phyloP scores from a whole-genome alignment of 1,284 basidiomycete genomes.

The Cutaneotrichosporon sp. region DNA sequence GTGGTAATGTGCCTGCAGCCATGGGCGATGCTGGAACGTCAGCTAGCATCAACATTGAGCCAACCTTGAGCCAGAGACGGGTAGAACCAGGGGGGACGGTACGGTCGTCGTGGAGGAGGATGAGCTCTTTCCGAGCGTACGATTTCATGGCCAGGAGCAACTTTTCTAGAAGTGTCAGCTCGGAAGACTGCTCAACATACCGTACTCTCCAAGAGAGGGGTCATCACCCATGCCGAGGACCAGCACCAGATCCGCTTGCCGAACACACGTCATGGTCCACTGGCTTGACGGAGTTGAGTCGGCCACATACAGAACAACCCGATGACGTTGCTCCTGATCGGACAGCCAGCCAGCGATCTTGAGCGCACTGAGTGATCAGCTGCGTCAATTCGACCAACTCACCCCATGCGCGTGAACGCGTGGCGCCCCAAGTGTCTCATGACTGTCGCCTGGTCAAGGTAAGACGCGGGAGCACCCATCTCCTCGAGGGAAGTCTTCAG shows the following conservation, averaged over 20 bases:
- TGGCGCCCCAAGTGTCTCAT: conserved; percentile 85
- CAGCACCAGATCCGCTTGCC: conserved; percentile 95
- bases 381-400: not conserved
- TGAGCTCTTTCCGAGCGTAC: conserved; percentile 93
- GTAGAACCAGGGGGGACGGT: conserved; percentile 88
- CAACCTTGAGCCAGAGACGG: conserved; percentile 89
- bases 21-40: conserved; percentile 71
- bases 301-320: conserved; percentile 88
- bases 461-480: conserved; percentile 82
- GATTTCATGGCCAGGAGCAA: conserved; percentile 85
- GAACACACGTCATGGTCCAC: conserved; percentile 96
- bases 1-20: conserved; percentile 61
- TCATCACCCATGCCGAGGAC: conserved; percentile 96
- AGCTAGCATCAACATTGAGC: conserved; percentile 18
- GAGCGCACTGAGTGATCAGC: conserved; percentile 61
- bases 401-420: conserved; percentile 83
- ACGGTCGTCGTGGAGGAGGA: conserved; percentile 88
- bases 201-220: conserved; percentile 78
- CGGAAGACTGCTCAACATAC: conserved; percentile 10
- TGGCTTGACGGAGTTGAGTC: conserved; percentile 87
- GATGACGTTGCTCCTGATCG: conserved; percentile 87
- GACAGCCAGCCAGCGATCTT: conserved; percentile 92
- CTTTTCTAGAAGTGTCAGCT: conserved; percentile 60
- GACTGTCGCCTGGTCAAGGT: conserved; percentile 86
- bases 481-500: conserved; percentile 82